A percentile compares a stretch with the other conserved stretches of the same genome.
Evolutionary conservation across 495 filamentous ascomycete genomes (phyloP).

Genomic region (Lasiosphaeris hirsuta): DNA sequence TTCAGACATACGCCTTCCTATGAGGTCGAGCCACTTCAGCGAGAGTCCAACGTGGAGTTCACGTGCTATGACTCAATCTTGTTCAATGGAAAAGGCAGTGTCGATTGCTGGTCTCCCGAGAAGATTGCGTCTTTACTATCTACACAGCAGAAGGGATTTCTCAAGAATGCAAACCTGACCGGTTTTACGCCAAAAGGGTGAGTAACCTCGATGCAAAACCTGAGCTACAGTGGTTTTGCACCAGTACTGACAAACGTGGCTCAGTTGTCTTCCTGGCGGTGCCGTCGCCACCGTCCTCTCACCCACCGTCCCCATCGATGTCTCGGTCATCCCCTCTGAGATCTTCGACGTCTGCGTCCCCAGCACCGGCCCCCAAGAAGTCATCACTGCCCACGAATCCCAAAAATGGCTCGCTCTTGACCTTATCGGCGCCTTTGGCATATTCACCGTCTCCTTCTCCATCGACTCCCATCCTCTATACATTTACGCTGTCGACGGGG

Average conservation of each 20-base stretch:
- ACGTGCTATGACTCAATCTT: conserved; percentile 49
- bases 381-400: conserved; percentile 24
- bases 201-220: too few relatives aligned
- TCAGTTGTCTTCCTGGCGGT: conserved; percentile 4
- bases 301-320: conserved; percentile 21
- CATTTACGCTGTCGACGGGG: conserved; percentile 45
- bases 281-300: conserved; percentile 25
- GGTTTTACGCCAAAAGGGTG: conserved; percentile 44
- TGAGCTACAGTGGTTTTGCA: too few relatives aligned
- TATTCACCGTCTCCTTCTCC: conserved; percentile 40
- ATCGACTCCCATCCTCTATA: conserved; percentile 45
- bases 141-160: conserved; percentile 29
- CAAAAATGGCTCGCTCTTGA: conserved; percentile 49
- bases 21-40: conserved; percentile 39
- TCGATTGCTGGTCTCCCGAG: conserved; percentile 41
- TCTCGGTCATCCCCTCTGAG: conserved; percentile 33
- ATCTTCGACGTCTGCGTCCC: conserved; percentile 41
- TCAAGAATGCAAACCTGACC: conserved; percentile 29
- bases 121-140: conserved; percentile 35
- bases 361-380: conserved; percentile 33
- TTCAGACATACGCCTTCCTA: conserved; percentile 51
- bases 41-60: conserved; percentile 35
- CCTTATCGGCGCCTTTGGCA: conserved; percentile 41
- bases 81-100: conserved; percentile 50
- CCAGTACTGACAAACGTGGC: too few relatives aligned